These are phyloP conservation scores for Heliamphora pulchella DNA, from an alignment of 179 eudicot species.

Conservation along the genomic window DNA sequence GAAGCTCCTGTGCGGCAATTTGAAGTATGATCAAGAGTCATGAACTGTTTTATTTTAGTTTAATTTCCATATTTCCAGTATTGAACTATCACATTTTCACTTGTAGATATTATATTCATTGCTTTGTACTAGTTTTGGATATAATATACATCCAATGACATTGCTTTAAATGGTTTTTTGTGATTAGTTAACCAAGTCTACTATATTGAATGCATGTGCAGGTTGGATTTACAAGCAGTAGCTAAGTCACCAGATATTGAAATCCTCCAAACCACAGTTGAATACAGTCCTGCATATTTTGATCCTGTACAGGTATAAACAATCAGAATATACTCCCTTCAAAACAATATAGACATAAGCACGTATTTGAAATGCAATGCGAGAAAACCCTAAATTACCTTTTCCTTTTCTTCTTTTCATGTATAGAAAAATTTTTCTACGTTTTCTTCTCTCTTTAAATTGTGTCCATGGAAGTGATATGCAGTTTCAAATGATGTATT, in stretches of 20 bases:
- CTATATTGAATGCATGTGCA: constrained; percentile 24
- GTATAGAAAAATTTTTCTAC: background rate
- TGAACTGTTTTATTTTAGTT: background rate
- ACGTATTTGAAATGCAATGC: background rate
- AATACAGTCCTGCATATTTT: constrained; percentile 28
- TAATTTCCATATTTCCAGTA: background rate
- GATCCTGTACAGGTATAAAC: constrained; percentile 40
- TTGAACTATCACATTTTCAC: background rate
- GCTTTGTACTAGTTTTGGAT: background rate
- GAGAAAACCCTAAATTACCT: background rate
- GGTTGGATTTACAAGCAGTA: constrained; percentile 49
- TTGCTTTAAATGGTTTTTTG: background rate
- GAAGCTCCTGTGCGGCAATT: constrained; percentile 61
- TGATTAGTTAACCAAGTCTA: background rate
- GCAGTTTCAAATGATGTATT: constrained; percentile 2
- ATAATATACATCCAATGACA: background rate
- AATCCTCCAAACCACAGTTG: constrained; percentile 24
- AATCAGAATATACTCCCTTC: background rate
- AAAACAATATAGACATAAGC: background rate
- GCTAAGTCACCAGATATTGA: constrained; percentile 29
- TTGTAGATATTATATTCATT: too few species aligned
- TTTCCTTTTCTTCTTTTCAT: background rate
- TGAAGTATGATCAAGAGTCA: constrained; percentile 41
- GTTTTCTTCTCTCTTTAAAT: background rate
- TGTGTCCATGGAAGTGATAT: background rate